Base-by-base conservation (phyloP, 148 eudicot genomes). In the Camellia japonica region DNA sequence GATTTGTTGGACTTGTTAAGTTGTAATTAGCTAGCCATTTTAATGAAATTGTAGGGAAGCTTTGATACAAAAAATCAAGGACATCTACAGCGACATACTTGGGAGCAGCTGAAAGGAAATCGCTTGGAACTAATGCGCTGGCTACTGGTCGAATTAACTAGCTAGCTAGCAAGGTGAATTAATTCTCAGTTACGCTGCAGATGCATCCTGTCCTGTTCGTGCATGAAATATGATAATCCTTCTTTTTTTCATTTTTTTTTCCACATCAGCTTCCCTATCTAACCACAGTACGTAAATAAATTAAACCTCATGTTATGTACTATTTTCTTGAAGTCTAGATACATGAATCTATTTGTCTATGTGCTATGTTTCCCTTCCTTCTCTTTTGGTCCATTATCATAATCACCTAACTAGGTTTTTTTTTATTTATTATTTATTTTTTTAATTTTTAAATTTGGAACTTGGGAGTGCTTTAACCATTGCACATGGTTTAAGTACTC, bases 41-140 rank as follows among this genome's bases (percentile, higher is more conserved):
- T 44, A 47, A 59, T 54, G 54, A 23, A 65, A 46, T 83, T 76
- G 9, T 92, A 95, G 98, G 89, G 93, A 93, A 80, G 93, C 88
- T 38, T 84, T 95, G 84, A 73, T 95, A 83, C 61, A 89, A 73
- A 93, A 92, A 80, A 81, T 95, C 52, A 87, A 91, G 84, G 84
- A 79, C 69, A 82, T 86, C 55, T 95, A 93, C 84, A 84, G 83
- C 68, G 94, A 93, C 9, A 85, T 93, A n/a, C 78, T 89, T 77
- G 97, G 98, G 69, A 88, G 81, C 87, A 92, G 90, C 85, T 90
- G 83, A 82, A 62, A 43, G 51, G 51, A 20, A 80, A 51, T 41
- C 3, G 68, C 71, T 19, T 19, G 56, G 47, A 75, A 15, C 23
- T 30, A 30, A 30, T 30, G 38, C 1, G 38, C 38, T 30, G 38